phyloP scores from a whole-genome alignment of 148 eudicot genomes.

The Vaccinium darrowii region DNA sequence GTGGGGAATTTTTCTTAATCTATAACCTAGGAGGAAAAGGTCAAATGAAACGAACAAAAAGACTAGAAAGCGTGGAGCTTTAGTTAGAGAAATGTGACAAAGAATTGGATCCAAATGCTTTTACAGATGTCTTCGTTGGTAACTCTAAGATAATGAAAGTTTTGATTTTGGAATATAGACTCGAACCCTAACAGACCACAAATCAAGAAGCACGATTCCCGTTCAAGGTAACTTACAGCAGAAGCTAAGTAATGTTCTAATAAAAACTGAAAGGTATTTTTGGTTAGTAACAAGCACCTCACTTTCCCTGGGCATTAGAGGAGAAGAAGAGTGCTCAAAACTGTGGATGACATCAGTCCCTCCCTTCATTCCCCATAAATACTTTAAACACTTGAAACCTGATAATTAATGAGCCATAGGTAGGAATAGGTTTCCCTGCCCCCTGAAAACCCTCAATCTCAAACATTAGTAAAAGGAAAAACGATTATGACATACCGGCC shows the following conservation, averaged over 20 bases:
- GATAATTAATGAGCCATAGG: not conserved
- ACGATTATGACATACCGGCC: slow-evolving; percentile 29
- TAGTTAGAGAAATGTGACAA: not conserved
- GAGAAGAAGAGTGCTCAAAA: not conserved
- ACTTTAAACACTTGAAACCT: not conserved
- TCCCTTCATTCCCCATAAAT: not conserved
- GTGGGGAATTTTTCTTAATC: too few species aligned
- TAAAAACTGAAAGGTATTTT: not conserved
- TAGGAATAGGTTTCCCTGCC: not conserved
- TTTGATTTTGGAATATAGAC: not conserved
- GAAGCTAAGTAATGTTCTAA: not conserved
- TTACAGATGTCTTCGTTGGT: not conserved
- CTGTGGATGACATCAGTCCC: not conserved
- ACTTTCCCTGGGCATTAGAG: not conserved
- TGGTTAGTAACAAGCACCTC: not conserved
- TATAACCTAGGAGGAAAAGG: too few species aligned
- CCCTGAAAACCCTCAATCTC: not conserved
- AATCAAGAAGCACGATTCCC: too few species aligned
- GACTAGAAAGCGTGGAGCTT: not conserved
- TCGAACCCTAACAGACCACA: too few species aligned
- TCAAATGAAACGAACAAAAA: not conserved
- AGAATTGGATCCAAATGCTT: not conserved
- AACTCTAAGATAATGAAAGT: not conserved
- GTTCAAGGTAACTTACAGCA: not conserved
- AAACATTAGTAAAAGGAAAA: not conserved